phyloP scores from a whole-genome alignment of 2,329 filamentous ascomycete species.

The Stemphylium lycopersici region DNA sequence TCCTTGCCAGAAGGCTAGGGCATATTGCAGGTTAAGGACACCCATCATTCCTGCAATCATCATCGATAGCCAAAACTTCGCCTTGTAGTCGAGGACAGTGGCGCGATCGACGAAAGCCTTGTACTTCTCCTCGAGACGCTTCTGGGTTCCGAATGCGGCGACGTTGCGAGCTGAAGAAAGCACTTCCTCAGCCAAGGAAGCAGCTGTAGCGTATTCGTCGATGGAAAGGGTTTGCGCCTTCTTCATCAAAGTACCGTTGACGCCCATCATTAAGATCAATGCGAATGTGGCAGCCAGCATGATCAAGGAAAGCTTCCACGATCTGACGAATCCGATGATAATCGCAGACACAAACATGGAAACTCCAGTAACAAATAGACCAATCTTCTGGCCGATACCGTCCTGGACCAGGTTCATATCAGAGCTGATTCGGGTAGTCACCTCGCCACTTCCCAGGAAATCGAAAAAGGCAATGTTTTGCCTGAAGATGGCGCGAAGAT shows the following conservation, averaged over 20 bases:
- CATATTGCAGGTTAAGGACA: slow-evolving; percentile 76
- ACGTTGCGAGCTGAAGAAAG: slow-evolving; percentile 92
- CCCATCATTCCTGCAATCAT: slow-evolving; percentile 88
- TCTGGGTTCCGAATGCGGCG: slow-evolving; percentile 90
- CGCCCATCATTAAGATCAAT: slow-evolving; percentile 77
- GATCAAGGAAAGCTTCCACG: slow-evolving; percentile 92
- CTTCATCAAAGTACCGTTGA: slow-evolving; percentile 75
- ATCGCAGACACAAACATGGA: slow-evolving; percentile 80
- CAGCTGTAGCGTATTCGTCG: slow-evolving; percentile 80
- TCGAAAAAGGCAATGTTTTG: slow-evolving; percentile 62
- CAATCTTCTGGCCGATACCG: slow-evolving; percentile 65
- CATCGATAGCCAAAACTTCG: slow-evolving; percentile 72
- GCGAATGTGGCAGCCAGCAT: slow-evolving; percentile 80
- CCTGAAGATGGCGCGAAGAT: slow-evolving; percentile 65
- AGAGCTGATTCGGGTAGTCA: slow-evolving; percentile 92
- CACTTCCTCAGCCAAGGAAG: slow-evolving; percentile 90
- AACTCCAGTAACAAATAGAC: slow-evolving; percentile 41
- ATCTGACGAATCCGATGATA: slow-evolving; percentile 88
- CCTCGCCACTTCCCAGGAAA: slow-evolving; percentile 90
- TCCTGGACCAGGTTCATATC: slow-evolving; percentile 96
- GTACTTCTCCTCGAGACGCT: slow-evolving; percentile 87
- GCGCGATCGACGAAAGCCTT: slow-evolving; percentile 75
- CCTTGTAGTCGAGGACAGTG: slow-evolving; percentile 75
- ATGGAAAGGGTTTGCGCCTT: slow-evolving; percentile 76
- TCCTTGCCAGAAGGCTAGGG: slow-evolving; percentile 56